Evolutionary conservation across 1,284 basidiomycete genomes (phyloP), one percentile per base, ranked within the genome.

Genomic region (Sanghuangporus baumii): DNA sequence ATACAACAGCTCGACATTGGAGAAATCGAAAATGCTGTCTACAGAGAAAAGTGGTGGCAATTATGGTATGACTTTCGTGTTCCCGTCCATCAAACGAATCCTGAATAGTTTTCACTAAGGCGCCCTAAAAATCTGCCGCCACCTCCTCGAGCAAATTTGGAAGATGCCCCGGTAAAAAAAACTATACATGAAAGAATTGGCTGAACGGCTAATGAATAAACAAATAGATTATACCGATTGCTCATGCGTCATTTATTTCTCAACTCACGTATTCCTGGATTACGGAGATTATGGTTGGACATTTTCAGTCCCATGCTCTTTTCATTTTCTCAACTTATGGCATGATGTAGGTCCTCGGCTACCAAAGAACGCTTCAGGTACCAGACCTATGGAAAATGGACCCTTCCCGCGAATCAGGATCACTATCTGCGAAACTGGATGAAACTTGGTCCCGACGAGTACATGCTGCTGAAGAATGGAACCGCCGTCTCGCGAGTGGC

Each of bases 351-450:
- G 76, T 78, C 3, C 75, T 87, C 20, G 85, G 85, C 0, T 90
- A 87, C 70, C 86, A 88, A 69, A 78, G 89, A 31, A 85, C 87
- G 0, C 76, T 90, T 0, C 87, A 89, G 71, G 87, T 86, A 0
- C 83, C 87, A 0, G 88, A 91, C 71, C 72, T 89, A n/a, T 89
- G 86, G 85, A 84, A 84, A 70, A 76, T 91, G 71, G 85, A 87
- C 67, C 71, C 76, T 1, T 73, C 78, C 7, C 79, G 83, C 31
- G 77, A 83, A 66, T 72, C 85, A 7, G 80, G 78, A 0, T 66
- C 69, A n/a, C 76, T 91, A 36, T 81, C 85, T 3, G 71, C 73
- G 6, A 76, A 76, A 62, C 77, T 82, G 20, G 81, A 81, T 65
- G 75, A 70, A n/a, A 75, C 78, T 31, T 87, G 83, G 83, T 73